Evolutionary conservation across 2,329 filamentous ascomycete species (phyloP), one percentile per base, ranked within the genome.

Genomic region (Botrytis aclada): DNA sequence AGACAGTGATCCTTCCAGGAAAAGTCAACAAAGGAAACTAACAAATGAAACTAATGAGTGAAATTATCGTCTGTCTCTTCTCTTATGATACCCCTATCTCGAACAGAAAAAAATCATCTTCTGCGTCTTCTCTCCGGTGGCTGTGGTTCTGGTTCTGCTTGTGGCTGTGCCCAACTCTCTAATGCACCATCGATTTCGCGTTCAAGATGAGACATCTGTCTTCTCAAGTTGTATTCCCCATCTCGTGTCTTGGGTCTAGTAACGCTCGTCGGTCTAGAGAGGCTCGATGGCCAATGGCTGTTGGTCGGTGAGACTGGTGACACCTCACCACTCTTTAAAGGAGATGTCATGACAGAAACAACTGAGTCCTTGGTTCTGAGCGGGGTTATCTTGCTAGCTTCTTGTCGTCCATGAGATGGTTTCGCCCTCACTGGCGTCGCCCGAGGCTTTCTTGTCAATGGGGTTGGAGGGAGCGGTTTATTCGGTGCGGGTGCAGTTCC

Each of bases 401-500:
- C 47, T 14, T 18, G 25, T 32, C 10, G 47, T 56, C 25, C 29
- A 41, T 16, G 32, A 18, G 65, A 41, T 18, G 37, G 47, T 9
- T 41, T 34, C 12, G 5, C 29, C 25, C 12, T 41, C 47, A 32
- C 10, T 29, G 47, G 47, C 1, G n/a, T 20, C 5, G 18, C 34
- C 39, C 47, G 47, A 20, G 22, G 29, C 54, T 43, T 45, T 61
- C 39, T 70, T 10, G 16, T 6, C 41, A 22, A 47, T n/a, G 66
- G 61, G 2, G 20, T 51, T 37, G 9, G 9, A 22, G 74, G 72
- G n/a, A 75, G 69, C 16, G 72, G 70, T 10, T 45, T 47, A 7
- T 9, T 43, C 9, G 74, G 73, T 43, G 73, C 37, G 12, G 63
- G 58, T 20, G 25, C 45, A 22, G 65, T 63, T 9, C 76, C 76